Evolutionary conservation across 345 rosid genomes (phyloP).

Genomic region (Bruguiera gymnorhiza): DNA sequence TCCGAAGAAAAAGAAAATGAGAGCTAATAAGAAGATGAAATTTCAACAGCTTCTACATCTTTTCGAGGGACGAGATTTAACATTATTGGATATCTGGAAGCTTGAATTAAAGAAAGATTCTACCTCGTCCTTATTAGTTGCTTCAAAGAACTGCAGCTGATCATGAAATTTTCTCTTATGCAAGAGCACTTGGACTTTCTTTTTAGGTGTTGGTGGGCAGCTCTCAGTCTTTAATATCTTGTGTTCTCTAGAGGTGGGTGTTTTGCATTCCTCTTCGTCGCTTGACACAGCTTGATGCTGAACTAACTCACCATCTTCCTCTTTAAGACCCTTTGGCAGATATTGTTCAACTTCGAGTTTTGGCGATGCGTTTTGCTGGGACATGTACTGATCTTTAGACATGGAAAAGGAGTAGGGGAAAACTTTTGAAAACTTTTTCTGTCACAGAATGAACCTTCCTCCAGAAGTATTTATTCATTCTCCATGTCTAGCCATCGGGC

Average conservation of each 20-base stretch:
- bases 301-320: not conserved
- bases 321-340: not conserved
- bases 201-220: conserved; percentile 58
- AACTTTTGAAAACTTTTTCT: conserved; percentile 8
- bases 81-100: conserved; percentile 15
- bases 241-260: conserved; percentile 44
- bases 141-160: conserved; percentile 44
- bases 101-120: conserved; percentile 46
- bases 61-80: conserved; percentile 17
- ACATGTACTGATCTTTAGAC: conserved; percentile 15
- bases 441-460: too few species aligned
- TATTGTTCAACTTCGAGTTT: not conserved
- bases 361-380: conserved; percentile 1
- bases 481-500: too few species aligned
- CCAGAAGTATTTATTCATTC: too few species aligned
- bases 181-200: conserved; percentile 24
- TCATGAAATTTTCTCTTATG: conserved; percentile 30
- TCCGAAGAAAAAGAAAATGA: not conserved
- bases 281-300: not conserved
- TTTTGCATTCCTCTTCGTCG: conserved; percentile 33
- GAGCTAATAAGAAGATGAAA: not conserved
- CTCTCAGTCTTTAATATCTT: conserved; percentile 43
- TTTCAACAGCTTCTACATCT: conserved; percentile 37
- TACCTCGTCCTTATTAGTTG: conserved; percentile 38
- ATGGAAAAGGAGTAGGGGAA: conserved; percentile 10